A percentile compares a stretch with the other conserved stretches of the same genome.
Evolutionary conservation across 495 filamentous ascomycete species (phyloP).

Genomic region (Lophiostoma macrostomum): DNA sequence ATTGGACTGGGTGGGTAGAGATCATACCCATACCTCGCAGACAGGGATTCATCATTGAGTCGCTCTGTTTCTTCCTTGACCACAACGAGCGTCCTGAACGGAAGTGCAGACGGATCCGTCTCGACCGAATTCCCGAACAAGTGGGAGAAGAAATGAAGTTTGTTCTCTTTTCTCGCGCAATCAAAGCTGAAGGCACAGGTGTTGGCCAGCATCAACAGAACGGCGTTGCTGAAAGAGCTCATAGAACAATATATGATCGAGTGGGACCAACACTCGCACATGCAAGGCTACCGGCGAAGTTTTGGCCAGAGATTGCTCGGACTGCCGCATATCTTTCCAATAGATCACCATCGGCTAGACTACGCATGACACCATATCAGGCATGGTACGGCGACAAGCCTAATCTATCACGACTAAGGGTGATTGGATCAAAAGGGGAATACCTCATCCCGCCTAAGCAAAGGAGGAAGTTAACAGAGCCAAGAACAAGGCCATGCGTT

Average conservation of each 20-base stretch:
- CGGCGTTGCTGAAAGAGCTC: conserved; percentile 31
- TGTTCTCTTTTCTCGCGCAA: conserved; percentile 25
- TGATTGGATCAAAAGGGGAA: conserved; percentile 31
- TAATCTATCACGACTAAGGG: conserved; percentile 33
- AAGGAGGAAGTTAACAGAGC: conserved; percentile 35
- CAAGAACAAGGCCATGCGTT: conserved; percentile 29
- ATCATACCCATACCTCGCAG: conserved; percentile 3
- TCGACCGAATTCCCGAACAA: conserved; percentile 28
- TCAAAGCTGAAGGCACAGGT: conserved; percentile 26
- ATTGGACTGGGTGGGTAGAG: conserved; percentile 29
- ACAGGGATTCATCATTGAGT: conserved; percentile 20
- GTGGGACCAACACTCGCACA: conserved; percentile 22
- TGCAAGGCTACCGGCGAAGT: conserved; percentile 28
- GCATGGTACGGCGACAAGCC: conserved; percentile 34
- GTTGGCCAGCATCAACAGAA: conserved; percentile 33
- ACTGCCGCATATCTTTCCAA: conserved; percentile 32
- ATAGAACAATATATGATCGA: conserved; percentile 31
- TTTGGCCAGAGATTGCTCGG: conserved; percentile 32
- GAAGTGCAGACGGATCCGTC: conserved; percentile 31
- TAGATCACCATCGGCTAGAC: conserved; percentile 26
- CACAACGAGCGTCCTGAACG: conserved; percentile 31
- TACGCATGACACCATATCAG: conserved; percentile 36
- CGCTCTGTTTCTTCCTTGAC: conserved; percentile 28
- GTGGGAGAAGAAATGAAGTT: conserved; percentile 34
- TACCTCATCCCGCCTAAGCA: conserved; percentile 27